Percentiles rank a stretch among this genome's conserved stretches.
These are phyloP conservation scores for Picea sitchensis DNA, from an alignment of 75 land plant species.

Conservation along the genomic window DNA sequence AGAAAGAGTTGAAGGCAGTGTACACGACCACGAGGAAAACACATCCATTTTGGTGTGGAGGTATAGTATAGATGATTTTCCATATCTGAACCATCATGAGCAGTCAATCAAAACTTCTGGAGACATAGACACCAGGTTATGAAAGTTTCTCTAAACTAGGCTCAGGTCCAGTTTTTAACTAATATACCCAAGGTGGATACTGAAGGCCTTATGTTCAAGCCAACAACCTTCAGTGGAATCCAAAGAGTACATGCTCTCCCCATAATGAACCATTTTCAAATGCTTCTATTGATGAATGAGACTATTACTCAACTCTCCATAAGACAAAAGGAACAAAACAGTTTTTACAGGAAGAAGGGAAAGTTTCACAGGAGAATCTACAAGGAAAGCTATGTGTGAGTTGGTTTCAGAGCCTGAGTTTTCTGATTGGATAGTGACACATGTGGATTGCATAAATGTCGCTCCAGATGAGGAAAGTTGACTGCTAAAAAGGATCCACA, in stretches of 20 bases:
- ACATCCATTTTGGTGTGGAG: no score
- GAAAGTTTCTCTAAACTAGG: neutral
- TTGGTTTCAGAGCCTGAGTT: slow-evolving; percentile 77
- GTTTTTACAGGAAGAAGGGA: slow-evolving; percentile 62
- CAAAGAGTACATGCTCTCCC: neutral
- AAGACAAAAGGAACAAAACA: slow-evolving; percentile 55
- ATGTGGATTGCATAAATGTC: slow-evolving; percentile 62
- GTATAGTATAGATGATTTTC: no score
- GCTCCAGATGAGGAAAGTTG: slow-evolving; percentile 30
- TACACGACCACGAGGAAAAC: no score
- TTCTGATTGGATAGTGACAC: slow-evolving; percentile 54
- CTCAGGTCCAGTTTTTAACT: neutral
- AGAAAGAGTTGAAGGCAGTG: no score
- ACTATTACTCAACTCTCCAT: slow-evolving; percentile 71
- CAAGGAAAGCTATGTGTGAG: slow-evolving; percentile 52
- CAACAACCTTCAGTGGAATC: neutral
- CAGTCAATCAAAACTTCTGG: neutral
- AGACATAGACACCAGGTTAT: no score
- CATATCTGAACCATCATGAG: neutral
- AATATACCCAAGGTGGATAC: neutral
- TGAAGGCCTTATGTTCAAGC: neutral
- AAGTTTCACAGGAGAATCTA: slow-evolving; percentile 45
- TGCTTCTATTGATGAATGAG: slow-evolving; percentile 13
- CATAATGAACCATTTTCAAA: neutral
- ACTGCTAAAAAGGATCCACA: no score